Conservation (phyloP, 2,329 filamentous ascomycete genomes). For the Neocucurbitaria cava region DNA sequence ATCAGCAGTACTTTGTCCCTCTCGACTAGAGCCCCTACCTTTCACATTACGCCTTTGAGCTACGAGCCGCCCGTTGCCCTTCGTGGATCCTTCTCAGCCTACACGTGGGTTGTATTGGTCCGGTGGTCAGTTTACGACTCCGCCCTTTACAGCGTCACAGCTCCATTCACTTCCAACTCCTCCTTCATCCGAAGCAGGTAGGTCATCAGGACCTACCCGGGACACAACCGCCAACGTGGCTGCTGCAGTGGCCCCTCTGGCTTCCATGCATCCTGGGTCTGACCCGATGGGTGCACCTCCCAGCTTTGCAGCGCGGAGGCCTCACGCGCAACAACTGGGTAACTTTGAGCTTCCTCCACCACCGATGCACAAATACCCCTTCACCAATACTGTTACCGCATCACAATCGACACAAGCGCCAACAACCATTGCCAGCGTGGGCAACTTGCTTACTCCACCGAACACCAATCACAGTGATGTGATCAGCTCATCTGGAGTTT, state of each 20-base stretch:
- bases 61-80: conserved; percentile 49
- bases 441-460: conserved; percentile 68
- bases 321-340: conserved; percentile 72
- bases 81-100: conserved; percentile 57
- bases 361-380: conserved; percentile 63
- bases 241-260: conserved; percentile 65
- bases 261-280: conserved; percentile 68
- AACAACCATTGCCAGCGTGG: conserved; percentile 59
- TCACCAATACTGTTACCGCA: conserved; percentile 47
- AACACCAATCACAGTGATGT: conserved; percentile 67
- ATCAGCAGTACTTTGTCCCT: conserved; percentile 43
- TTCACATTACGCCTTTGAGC: conserved; percentile 39
- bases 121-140: conserved; percentile 47
- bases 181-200: conserved; percentile 50
- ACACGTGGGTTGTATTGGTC: conserved; percentile 59
- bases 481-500: conserved; percentile 67
- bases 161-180: conserved; percentile 50
- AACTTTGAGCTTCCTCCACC: conserved; percentile 71
- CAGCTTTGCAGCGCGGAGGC: conserved; percentile 74
- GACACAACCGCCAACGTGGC: conserved; percentile 65
- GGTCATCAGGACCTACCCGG: conserved; percentile 51
- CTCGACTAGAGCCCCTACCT: conserved; percentile 35
- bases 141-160: conserved; percentile 48
- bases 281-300: conserved; percentile 67
- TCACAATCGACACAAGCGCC: conserved; percentile 58